Base-by-base conservation (phyloP, 768 basidiomycete genomes). In the Amanita rubescens region DNA sequence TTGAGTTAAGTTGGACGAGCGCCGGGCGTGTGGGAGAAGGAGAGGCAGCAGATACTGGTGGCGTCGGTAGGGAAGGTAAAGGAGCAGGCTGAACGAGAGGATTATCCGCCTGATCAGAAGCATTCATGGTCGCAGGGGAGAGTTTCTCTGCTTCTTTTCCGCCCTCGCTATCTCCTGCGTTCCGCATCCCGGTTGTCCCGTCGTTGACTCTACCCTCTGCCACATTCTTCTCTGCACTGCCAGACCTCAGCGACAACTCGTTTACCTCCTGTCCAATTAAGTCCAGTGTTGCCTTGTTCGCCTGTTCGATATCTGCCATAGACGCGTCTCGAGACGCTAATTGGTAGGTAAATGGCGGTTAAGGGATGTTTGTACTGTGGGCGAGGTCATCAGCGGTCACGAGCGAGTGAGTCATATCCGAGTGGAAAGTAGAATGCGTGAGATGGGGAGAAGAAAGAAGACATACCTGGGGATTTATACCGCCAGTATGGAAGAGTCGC, bases 271-370 rank as follows among this genome's bases (percentile, higher is more conserved):
- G 63, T 62, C 65, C 65, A 62, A 67, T 73, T 65, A 69, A 68
- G 64, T 77, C 76, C 63, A 72, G 63, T 68, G 69, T 67, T 70
- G 68, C 69, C 65, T 68, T 68, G 58, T 67, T 61, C 69, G 72
- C 66, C 63, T 71, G 70, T 67, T 79, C 81, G 71, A 69, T 76
- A 75, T 80, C 74, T 67, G 85, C 86, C 87, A 89, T 89, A 81
- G 73, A 86, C 87, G 84, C 85, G 85, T 84, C 78, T 69, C 57
- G 68, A 72, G 82, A 85, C 84, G 82, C 81, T 71, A 67, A 62
- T 65, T 41, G 37, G 33, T 19, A 35, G 34, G 15, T 37, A 37
- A 32, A 32, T 42, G 20, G 41, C 15, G 42, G 51, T 33, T 46
- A 22, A 15, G 33, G 12, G 20, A 14, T 22, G 44, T 9, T n/a